phyloP scores from a whole-genome alignment of 495 filamentous ascomycete genomes.

The Aspergillus hancockii region DNA sequence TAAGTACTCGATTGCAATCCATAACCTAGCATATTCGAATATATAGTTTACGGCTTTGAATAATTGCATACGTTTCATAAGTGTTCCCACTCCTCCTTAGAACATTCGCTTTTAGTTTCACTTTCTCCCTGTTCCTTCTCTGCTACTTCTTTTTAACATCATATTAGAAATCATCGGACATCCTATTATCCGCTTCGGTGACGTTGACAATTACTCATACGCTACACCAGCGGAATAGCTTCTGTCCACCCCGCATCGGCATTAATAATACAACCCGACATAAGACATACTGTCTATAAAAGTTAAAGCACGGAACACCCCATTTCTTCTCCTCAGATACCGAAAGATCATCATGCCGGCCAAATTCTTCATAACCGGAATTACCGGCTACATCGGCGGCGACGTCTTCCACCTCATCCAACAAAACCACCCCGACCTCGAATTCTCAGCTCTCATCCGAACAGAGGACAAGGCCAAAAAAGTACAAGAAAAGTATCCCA shows the following conservation, averaged over 20 bases:
- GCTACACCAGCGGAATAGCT: neutral
- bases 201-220: too few species aligned
- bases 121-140: too few species aligned
- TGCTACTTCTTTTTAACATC: too few species aligned
- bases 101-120: too few species aligned
- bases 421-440: conserved; percentile 57
- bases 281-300: neutral
- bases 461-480: conserved; percentile 57
- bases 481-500: conserved; percentile 49
- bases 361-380: conserved; percentile 33
- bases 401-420: conserved; percentile 56
- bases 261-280: too few species aligned
- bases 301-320: neutral
- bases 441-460: conserved; percentile 61
- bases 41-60: too few species aligned
- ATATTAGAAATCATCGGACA: too few species aligned
- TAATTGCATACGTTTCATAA: too few species aligned
- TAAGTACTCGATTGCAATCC: too few species aligned
- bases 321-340: neutral
- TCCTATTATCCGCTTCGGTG: too few species aligned
- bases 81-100: too few species aligned
- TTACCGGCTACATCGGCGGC: conserved; percentile 68
- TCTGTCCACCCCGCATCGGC: neutral
- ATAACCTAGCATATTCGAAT: too few species aligned
- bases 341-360: neutral